These are phyloP conservation scores for Filobasidium uniguttulatum DNA, from an alignment of 1,284 basidiomycete genomes.

Conservation along the genomic window DNA sequence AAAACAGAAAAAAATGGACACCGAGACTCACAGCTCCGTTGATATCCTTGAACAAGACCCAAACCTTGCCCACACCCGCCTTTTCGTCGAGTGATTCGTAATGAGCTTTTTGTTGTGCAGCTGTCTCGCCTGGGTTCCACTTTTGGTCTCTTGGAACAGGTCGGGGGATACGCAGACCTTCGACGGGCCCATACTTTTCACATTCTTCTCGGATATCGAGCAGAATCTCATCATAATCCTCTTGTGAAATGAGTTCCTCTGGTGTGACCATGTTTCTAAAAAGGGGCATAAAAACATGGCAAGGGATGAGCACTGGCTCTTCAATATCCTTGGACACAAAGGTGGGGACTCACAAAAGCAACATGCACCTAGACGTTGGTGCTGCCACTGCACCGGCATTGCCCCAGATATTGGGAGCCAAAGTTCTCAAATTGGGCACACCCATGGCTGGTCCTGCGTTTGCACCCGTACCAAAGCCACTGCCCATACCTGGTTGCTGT, in stretches of 20 bases:
- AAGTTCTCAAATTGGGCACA: constrained; percentile 16
- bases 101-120: constrained; percentile 42
- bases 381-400: constrained; percentile 44
- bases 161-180: constrained; percentile 75
- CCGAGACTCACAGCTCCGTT: constrained; percentile 45
- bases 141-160: constrained; percentile 62
- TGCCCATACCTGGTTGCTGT: constrained; percentile 43
- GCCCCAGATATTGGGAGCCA: constrained; percentile 60
- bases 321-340: no score
- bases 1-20: neutral
- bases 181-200: constrained; percentile 62
- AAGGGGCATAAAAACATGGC: neutral
- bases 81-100: constrained; percentile 52
- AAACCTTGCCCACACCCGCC: constrained; percentile 81
- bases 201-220: constrained; percentile 94
- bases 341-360: constrained; percentile 50
- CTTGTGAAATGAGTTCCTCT: constrained; percentile 80
- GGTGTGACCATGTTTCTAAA: constrained; percentile 83
- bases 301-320: neutral
- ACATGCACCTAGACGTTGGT: constrained; percentile 56
- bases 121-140: constrained; percentile 54
- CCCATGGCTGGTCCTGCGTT: constrained; percentile 25
- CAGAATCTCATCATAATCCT: constrained; percentile 84
- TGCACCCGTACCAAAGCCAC: constrained; percentile 40
- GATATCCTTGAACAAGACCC: constrained; percentile 63